Conservation (phyloP, 129 eudicot species). For the Lonicera japonica region DNA sequence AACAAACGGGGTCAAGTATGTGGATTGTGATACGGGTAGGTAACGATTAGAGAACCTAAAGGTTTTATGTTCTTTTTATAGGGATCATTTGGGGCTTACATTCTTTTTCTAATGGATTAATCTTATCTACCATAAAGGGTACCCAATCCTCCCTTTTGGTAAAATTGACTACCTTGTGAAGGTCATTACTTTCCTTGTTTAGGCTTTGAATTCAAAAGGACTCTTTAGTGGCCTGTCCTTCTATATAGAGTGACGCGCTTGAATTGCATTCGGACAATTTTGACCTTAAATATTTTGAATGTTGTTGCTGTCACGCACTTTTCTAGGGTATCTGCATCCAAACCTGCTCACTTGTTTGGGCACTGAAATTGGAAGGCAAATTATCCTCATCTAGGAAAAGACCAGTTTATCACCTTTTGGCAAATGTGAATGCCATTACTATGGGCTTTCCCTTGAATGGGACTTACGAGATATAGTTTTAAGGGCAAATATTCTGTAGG, state of each 20-base stretch:
- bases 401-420: neutral
- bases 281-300: no score
- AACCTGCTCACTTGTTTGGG: slow-evolving; percentile 1
- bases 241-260: no score
- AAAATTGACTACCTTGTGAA: slow-evolving; percentile 26
- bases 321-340: no score
- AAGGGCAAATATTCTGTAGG: neutral
- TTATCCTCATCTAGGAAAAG: neutral
- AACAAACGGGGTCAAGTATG: neutral
- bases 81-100: slow-evolving; percentile 5
- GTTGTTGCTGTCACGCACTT: no score
- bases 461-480: neutral
- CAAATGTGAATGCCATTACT: neutral
- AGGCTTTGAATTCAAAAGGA: slow-evolving; percentile 23
- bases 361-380: neutral
- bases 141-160: slow-evolving; percentile 12
- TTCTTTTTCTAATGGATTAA: slow-evolving; percentile 9
- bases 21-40: neutral
- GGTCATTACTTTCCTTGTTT: slow-evolving; percentile 24
- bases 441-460: slow-evolving; percentile 1
- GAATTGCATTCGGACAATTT: no score
- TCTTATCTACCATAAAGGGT: slow-evolving; percentile 11
- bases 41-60: neutral
- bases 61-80: neutral
- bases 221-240: neutral